Conservation (phyloP, 768 basidiomycete genomes). For the Serendipita sp. region DNA sequence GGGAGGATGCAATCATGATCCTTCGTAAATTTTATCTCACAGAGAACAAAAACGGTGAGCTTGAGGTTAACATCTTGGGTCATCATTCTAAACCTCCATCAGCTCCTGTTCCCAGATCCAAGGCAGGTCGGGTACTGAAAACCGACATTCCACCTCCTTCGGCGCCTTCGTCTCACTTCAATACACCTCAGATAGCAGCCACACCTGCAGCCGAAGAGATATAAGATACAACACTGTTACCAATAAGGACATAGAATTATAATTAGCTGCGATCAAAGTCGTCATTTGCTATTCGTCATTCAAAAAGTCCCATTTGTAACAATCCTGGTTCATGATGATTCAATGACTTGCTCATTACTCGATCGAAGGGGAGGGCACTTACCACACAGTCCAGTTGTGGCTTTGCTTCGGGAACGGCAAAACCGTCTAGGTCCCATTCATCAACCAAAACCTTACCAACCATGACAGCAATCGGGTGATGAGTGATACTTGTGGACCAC, state of each 20-base stretch:
- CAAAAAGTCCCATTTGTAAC: slow-evolving; percentile 56
- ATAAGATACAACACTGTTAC: too few relatives aligned
- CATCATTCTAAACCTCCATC: slow-evolving; percentile 6
- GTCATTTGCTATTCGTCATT: slow-evolving; percentile 14
- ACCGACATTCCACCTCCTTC: slow-evolving; percentile 39
- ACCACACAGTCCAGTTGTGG: slow-evolving; percentile 58
- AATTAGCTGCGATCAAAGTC: not conserved
- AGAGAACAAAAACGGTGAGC: slow-evolving; percentile 76
- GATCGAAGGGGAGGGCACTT: slow-evolving; percentile 16
- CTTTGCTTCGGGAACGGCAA: slow-evolving; percentile 41
- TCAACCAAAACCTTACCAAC: slow-evolving; percentile 42
- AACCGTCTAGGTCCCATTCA: slow-evolving; percentile 58
- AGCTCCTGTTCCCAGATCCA: slow-evolving; percentile 87
- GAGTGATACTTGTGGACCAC: slow-evolving; percentile 42
- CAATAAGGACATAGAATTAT: not conserved
- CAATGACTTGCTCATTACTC: not conserved
- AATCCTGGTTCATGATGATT: slow-evolving; percentile 30
- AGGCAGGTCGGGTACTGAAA: slow-evolving; percentile 70
- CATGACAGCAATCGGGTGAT: slow-evolving; percentile 37
- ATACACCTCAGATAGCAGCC: too few relatives aligned
- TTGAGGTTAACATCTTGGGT: not conserved
- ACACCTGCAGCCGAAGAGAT: too few relatives aligned
- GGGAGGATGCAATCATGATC: slow-evolving; percentile 77
- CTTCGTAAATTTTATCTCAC: slow-evolving; percentile 81
- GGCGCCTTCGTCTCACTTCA: not conserved